Evolutionary conservation across 1,284 basidiomycete genomes (phyloP).

Genomic region (Irpex sp.): DNA sequence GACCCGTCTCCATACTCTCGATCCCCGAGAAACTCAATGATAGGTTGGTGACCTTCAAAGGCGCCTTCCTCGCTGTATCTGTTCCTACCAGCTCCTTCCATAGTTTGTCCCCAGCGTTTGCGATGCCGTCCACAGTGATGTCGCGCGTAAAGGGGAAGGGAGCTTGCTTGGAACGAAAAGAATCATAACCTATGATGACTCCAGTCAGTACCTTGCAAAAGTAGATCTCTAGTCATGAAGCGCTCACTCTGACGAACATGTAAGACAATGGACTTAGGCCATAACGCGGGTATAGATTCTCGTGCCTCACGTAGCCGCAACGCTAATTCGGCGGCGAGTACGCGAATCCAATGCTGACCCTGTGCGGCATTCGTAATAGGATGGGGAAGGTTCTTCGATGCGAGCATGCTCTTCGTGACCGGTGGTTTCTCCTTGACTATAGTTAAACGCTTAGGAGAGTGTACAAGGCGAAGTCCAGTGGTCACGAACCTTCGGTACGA

Average conservation of each 20-base stretch:
- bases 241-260: slow-evolving; percentile 63
- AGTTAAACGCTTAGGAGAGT: neutral
- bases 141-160: slow-evolving; percentile 78
- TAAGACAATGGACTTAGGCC: slow-evolving; percentile 91
- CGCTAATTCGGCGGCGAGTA: slow-evolving; percentile 87
- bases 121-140: slow-evolving; percentile 75
- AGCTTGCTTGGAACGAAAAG: slow-evolving; percentile 72
- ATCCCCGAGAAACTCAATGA: slow-evolving; percentile 82
- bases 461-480: neutral
- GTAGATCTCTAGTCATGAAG: neutral
- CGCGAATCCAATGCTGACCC: slow-evolving; percentile 86
- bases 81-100: slow-evolving; percentile 82
- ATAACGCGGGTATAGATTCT: slow-evolving; percentile 68
- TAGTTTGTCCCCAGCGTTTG: slow-evolving; percentile 75
- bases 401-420: slow-evolving; percentile 88
- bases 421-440: slow-evolving; percentile 85
- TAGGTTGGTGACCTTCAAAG: slow-evolving; percentile 72
- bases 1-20: slow-evolving; percentile 76
- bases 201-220: neutral
- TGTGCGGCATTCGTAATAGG: slow-evolving; percentile 71
- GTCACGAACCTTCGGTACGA: slow-evolving; percentile 71
- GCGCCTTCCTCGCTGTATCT: slow-evolving; percentile 30
- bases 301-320: slow-evolving; percentile 84
- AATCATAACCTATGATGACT: slow-evolving; percentile 55
- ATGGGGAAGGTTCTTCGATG: slow-evolving; percentile 85